These are phyloP conservation scores for Immersiella caudata DNA, from an alignment of 495 filamentous ascomycete genomes.

Conservation along the genomic window DNA sequence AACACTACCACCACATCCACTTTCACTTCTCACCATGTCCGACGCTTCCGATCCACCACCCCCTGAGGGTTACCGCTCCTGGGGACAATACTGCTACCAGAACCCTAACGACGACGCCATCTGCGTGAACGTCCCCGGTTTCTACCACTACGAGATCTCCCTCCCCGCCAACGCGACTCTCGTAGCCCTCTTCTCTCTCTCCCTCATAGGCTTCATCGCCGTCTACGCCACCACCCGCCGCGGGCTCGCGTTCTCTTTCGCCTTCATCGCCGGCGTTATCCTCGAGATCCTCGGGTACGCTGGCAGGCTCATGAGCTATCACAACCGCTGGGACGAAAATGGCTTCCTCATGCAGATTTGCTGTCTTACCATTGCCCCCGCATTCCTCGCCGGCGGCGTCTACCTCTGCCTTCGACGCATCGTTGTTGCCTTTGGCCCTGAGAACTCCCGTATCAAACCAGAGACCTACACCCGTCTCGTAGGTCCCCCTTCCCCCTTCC, in stretches of 20 bases:
- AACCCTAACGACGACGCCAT: slow-evolving; percentile 18
- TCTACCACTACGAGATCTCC: slow-evolving; percentile 48
- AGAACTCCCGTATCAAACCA: slow-evolving; percentile 64
- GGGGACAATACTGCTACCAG: slow-evolving; percentile 15
- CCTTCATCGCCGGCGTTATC: slow-evolving; percentile 45
- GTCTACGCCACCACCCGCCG: slow-evolving; percentile 42
- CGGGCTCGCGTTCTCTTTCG: slow-evolving; percentile 43
- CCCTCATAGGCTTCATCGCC: slow-evolving; percentile 44
- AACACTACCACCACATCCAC: background rate
- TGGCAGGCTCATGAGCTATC: slow-evolving; percentile 44
- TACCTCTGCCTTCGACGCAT: slow-evolving; percentile 65
- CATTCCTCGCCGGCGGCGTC: slow-evolving; percentile 65
- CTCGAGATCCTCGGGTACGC: slow-evolving; percentile 51
- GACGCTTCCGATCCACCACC: background rate
- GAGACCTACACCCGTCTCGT: slow-evolving; percentile 52
- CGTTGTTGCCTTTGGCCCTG: slow-evolving; percentile 60
- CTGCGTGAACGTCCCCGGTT: slow-evolving; percentile 33
- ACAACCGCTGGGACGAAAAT: slow-evolving; percentile 46
- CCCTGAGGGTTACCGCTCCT: slow-evolving; percentile 17
- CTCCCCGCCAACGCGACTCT: slow-evolving; percentile 48
- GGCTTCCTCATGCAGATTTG: slow-evolving; percentile 60
- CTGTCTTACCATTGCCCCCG: slow-evolving; percentile 65
- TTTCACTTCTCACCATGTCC: background rate
- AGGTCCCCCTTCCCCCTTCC: slow-evolving; percentile 22
- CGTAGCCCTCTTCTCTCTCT: slow-evolving; percentile 46